Base-by-base conservation (phyloP, 1,284 basidiomycete species). In the Ganoderma sinense region DNA sequence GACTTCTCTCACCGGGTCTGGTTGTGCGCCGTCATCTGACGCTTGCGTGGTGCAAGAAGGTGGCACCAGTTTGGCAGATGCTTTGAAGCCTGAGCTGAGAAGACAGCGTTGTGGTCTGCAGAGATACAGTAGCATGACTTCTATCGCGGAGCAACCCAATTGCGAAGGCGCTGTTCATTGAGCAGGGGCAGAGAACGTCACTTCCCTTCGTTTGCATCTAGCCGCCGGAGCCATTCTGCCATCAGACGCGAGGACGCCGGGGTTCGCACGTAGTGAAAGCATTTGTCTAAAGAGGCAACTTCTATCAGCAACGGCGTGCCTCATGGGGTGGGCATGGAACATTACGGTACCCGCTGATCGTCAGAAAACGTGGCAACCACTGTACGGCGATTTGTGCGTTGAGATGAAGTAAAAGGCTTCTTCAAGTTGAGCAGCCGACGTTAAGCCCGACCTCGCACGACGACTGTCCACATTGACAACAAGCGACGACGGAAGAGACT, bases 321-420 rank as follows among this genome's bases (percentile, higher is more conserved):
- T 59, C 33, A 59, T 39, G 20, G 33, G 3, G n/a, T 39, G 29
- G 7, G 13, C 11, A 39, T n/a, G 8, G 31, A 59, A 39, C 31
- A 29, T 33, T 59, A 39, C 56, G 56, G 18, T 59, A 59, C 56
- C 56, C 56, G 31, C n/a, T 39, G 33, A 39, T 59, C 55, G 55
- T 33, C 6, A 59, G 18, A 20, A 36, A 36, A 59, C 56, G 20
- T 36, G 56, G 56, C 18, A 39, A 31, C 56, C 16, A n/a, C 33
- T 20, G 48, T 59, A 13, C 56, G n/a, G 10, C 11, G 33, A 26
- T 13, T 51, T 26, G 23, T 2, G n/a, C 18, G 33, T 39, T 59
- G 56, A 39, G 33, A 59, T 59, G 16, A 31, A 59, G 31, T 56
- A 56, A 56, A 18, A 33, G 31, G 31, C 53, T 18, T 51, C n/a